A percentile compares a stretch with the other conserved stretches of the same genome.
These are phyloP conservation scores for Dacryopinax primogenitus DNA, from an alignment of 768 basidiomycete genomes.

Conservation along the genomic window DNA sequence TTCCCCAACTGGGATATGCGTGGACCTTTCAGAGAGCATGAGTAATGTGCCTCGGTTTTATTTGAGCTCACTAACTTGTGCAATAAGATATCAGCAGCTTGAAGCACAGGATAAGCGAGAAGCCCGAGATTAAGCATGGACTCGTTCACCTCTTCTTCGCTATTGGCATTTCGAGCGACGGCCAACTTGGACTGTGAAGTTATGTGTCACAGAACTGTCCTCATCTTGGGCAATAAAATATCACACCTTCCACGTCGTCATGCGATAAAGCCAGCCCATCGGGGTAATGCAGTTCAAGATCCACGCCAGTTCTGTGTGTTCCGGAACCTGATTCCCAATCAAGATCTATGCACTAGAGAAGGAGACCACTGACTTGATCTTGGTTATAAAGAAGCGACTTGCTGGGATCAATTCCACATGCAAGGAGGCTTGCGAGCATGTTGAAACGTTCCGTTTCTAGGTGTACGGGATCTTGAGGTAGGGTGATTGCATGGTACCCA, in stretches of 20 bases:
- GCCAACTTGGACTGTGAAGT: conserved; percentile 54
- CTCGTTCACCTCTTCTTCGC: conserved; percentile 69
- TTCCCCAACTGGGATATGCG: conserved; percentile 91
- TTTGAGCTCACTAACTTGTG: conserved; percentile 47
- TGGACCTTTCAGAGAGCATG: conserved; percentile 41
- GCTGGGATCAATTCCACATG: conserved; percentile 70
- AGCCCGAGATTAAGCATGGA: conserved; percentile 70
- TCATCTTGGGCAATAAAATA: neutral
- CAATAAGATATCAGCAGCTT: conserved; percentile 81
- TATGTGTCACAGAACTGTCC: neutral
- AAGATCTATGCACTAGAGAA: neutral
- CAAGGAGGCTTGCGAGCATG: conserved; percentile 70
- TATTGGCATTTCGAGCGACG: conserved; percentile 55
- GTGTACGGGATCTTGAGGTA: conserved; percentile 66
- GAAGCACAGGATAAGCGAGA: conserved; percentile 84
- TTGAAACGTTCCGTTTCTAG: conserved; percentile 27
- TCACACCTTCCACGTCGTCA: conserved; percentile 93
- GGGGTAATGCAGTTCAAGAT: conserved; percentile 75
- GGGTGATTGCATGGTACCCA: conserved; percentile 86
- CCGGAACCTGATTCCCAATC: conserved; percentile 44
- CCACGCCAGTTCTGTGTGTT: conserved; percentile 84
- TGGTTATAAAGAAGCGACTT: conserved; percentile 71
- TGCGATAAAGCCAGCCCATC: conserved; percentile 65
- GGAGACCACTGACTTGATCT: conserved; percentile 51
- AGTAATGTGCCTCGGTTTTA: neutral